Conservation (phyloP, 257 asterid species). For the Solanum etuberosum region DNA sequence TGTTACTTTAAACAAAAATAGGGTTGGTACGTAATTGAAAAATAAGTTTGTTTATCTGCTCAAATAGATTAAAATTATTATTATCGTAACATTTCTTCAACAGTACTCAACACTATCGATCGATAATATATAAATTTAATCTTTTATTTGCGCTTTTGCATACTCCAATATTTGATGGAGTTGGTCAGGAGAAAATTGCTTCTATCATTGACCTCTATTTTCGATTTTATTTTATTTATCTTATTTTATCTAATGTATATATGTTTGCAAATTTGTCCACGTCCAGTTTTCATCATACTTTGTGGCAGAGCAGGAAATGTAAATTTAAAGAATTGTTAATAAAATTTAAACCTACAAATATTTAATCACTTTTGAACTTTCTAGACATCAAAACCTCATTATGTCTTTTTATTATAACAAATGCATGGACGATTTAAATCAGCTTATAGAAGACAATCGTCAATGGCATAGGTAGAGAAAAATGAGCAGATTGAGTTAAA, state of each 20-base stretch:
- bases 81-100: not conserved
- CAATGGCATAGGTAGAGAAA: not conserved
- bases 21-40: not conserved
- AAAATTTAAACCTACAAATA: not conserved
- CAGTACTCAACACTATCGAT: not conserved
- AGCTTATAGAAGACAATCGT: not conserved
- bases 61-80: not conserved
- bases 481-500: too few relatives aligned
- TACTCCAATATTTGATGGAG: not conserved
- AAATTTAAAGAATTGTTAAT: not conserved
- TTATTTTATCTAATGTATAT: not conserved
- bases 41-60: not conserved
- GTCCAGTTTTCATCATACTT: not conserved
- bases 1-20: not conserved
- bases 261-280: not conserved
- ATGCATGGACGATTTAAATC: too few relatives aligned
- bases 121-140: too few relatives aligned
- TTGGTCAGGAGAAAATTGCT: not conserved
- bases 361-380: not conserved
- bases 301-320: not conserved
- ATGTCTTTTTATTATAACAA: too few relatives aligned
- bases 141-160: not conserved
- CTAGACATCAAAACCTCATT: too few relatives aligned
- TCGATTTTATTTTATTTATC: not conserved
- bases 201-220: not conserved